A percentile compares a stretch with the other conserved stretches of the same genome.
Evolutionary conservation across 176 grass and related monocot genomes (phyloP).

Genomic region (Cymbopogon citratus): DNA sequence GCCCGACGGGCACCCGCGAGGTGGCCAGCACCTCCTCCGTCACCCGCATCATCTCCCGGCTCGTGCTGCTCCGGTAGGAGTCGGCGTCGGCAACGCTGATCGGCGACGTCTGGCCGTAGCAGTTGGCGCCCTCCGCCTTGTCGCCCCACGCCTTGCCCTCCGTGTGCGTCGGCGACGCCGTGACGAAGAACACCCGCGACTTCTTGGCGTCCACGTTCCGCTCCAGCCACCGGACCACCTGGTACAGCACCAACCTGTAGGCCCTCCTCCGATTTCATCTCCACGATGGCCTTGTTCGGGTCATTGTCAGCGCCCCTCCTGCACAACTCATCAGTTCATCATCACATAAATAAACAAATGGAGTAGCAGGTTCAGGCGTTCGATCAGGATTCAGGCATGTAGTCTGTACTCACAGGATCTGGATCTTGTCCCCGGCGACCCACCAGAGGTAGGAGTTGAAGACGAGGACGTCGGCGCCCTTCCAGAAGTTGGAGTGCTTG

Average conservation of each 20-base stretch:
- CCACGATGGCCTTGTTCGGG: conserved; percentile 50
- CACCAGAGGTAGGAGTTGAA: conserved; percentile 80
- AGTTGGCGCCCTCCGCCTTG: conserved; percentile 36
- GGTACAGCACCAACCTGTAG: conserved; percentile 42
- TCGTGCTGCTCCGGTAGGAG: conserved; percentile 39
- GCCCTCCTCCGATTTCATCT: conserved; percentile 49
- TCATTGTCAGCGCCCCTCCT: conserved; percentile 51
- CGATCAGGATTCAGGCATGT: background rate
- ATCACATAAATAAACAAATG: background rate
- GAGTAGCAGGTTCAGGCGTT: too few species aligned
- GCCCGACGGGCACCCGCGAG: conserved; percentile 39
- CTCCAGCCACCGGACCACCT: conserved; percentile 51
- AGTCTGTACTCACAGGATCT: conserved; percentile 37
- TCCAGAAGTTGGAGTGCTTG: conserved; percentile 46
- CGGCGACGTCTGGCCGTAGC: conserved; percentile 48
- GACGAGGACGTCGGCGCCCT: conserved; percentile 56
- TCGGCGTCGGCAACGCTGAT: background rate
- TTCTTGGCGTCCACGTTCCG: conserved; percentile 46
- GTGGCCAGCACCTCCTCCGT: conserved; percentile 36
- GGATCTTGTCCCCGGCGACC: conserved; percentile 37
- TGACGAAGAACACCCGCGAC: conserved; percentile 62
- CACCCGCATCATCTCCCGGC: conserved; percentile 37
- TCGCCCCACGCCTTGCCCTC: conserved; percentile 36
- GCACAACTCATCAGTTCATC: background rate
- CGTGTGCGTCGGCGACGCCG: conserved; percentile 50